Evolutionary conservation across 352 stramenopile genomes (phyloP).

Genomic region (Detonula confervacea): DNA sequence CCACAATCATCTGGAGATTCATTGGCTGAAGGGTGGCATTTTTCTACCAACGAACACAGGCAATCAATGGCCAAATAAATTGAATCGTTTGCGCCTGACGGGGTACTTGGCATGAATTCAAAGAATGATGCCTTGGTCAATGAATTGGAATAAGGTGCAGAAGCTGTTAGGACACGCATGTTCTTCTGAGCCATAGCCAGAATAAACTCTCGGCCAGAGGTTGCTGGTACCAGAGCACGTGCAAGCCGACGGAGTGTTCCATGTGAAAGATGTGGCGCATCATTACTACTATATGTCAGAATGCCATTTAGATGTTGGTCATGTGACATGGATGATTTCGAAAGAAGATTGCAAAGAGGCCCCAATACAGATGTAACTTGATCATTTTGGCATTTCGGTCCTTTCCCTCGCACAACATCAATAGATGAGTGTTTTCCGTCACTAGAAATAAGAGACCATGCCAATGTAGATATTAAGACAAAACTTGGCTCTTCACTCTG

Average conservation of each 20-base stretch:
- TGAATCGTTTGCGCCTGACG: conserved; percentile 28
- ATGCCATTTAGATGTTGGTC: conserved; percentile 18
- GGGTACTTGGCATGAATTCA: conserved; percentile 32
- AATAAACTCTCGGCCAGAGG: conserved; percentile 41
- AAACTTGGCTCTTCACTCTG: conserved; percentile 28
- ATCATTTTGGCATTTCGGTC: conserved; percentile 7
- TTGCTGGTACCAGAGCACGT: conserved; percentile 28
- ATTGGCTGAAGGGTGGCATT: conserved; percentile 21
- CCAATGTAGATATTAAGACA: conserved; percentile 46
- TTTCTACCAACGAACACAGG: conserved; percentile 45
- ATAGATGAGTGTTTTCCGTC: conserved; percentile 20
- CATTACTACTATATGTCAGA: conserved; percentile 3
- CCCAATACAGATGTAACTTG: conserved; percentile 30
- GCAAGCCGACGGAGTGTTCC: conserved; percentile 26
- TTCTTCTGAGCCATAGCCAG: conserved; percentile 54
- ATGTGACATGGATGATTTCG: conserved; percentile 25
- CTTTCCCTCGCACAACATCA: conserved; percentile 27
- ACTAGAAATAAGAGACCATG: conserved; percentile 47
- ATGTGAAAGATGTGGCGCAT: conserved; percentile 34
- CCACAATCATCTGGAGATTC: conserved; percentile 42
- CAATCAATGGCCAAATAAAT: conserved; percentile 49
- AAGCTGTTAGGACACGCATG: conserved; percentile 7
- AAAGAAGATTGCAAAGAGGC: conserved; percentile 54
- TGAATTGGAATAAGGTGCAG: conserved; percentile 12
- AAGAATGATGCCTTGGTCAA: conserved; percentile 19